Percentiles rank a stretch among this genome's conserved stretches.
Conservation (phyloP, 2,329 filamentous ascomycete genomes). For the Emydomyces testavorans region DNA sequence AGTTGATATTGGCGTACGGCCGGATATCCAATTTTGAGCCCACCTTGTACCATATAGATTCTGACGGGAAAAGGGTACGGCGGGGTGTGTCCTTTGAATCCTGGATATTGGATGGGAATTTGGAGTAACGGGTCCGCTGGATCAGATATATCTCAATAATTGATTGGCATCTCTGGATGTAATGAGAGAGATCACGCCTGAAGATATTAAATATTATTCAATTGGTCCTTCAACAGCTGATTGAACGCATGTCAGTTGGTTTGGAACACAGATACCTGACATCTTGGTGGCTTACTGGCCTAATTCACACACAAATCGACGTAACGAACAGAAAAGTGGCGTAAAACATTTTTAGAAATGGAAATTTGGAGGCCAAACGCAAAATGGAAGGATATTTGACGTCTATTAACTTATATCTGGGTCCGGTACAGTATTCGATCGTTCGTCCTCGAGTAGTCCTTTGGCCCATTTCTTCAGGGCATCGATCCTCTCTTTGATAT, state of each 20-base stretch:
- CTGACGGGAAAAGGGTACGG: conserved; percentile 23
- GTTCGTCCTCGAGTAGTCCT: not conserved
- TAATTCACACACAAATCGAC: too few relatives aligned
- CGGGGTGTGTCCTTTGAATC: conserved; percentile 34
- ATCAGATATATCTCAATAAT: not conserved
- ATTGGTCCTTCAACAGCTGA: not conserved
- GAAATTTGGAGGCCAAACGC: too few relatives aligned
- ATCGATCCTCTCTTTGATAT: conserved; percentile 4
- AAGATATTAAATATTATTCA: conserved; percentile 6
- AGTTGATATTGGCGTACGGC: conserved; percentile 33
- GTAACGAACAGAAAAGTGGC: too few relatives aligned
- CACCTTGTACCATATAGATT: conserved; percentile 22
- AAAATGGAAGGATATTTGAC: not conserved
- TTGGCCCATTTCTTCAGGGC: conserved; percentile 8
- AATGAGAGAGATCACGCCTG: not conserved
- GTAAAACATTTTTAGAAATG: too few relatives aligned
- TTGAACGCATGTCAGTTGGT: not conserved
- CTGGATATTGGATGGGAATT: conserved; percentile 24
- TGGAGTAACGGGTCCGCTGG: not conserved
- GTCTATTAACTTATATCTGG: not conserved
- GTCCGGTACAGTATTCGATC: not conserved
- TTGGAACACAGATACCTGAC: not conserved
- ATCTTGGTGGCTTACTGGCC: not conserved
- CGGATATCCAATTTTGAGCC: conserved; percentile 34
- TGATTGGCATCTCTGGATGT: not conserved